phyloP scores from a whole-genome alignment of 768 basidiomycete genomes.

The Suillus lakei region DNA sequence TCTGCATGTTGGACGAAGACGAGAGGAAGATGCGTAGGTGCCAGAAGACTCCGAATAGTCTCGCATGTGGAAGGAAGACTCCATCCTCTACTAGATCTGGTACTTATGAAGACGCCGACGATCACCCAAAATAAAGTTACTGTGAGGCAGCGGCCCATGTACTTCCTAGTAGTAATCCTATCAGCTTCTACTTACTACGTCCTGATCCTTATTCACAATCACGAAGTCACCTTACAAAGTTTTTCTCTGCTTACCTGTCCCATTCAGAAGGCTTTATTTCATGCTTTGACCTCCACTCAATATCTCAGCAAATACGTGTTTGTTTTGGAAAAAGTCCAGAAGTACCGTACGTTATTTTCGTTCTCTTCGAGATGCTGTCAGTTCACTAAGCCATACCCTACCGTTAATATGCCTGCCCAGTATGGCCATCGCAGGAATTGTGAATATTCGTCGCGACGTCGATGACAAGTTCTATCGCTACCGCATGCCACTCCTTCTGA shows the following conservation, averaged over 20 bases:
- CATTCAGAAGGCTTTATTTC: constrained; percentile 51
- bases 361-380: constrained; percentile 1
- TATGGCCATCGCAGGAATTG: constrained; percentile 81
- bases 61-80: too few relatives aligned
- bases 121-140: too few relatives aligned
- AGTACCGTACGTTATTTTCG: constrained; percentile 49
- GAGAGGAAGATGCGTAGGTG: neutral
- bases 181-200: too few relatives aligned
- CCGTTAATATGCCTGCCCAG: constrained; percentile 69
- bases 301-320: constrained; percentile 65
- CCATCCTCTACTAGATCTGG: too few relatives aligned
- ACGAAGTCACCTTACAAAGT: too few relatives aligned
- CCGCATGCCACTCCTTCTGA: constrained; percentile 94
- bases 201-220: too few relatives aligned
- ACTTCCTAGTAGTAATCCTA: too few relatives aligned
- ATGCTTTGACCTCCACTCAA: constrained; percentile 89
- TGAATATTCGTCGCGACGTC: constrained; percentile 95
- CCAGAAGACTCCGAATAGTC: too few relatives aligned
- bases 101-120: too few relatives aligned
- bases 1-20: constrained; percentile 21
- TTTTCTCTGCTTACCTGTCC: constrained; percentile 23
- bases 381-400: constrained; percentile 27
- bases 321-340: constrained; percentile 53
- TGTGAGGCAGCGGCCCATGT: too few relatives aligned
- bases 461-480: constrained; percentile 97